Conservation (phyloP, 192 early-diverging fungal species). For the Obelidium mucronatum region DNA sequence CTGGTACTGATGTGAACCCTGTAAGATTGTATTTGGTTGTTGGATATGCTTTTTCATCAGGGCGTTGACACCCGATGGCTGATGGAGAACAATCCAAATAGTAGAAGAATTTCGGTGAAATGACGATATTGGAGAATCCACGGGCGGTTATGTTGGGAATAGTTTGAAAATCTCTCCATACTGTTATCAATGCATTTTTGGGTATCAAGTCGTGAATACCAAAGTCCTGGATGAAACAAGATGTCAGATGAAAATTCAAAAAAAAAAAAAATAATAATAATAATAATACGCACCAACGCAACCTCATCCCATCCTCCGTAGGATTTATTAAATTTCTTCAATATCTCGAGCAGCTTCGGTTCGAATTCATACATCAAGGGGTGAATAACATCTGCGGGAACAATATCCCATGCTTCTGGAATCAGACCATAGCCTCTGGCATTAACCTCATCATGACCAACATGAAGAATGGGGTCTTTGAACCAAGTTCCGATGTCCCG, state of each 20-base stretch:
- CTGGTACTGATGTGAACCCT: not conserved
- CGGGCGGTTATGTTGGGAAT: not conserved
- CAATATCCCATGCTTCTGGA: too few relatives aligned
- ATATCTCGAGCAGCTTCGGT: not conserved
- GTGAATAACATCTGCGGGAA: not conserved
- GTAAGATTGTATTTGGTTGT: constrained; percentile 8
- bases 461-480: constrained; percentile 73
- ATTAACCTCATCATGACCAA: constrained; percentile 61
- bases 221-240: not conserved
- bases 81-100: constrained; percentile 33
- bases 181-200: constrained; percentile 11
- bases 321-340: not conserved
- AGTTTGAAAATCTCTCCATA: not conserved
- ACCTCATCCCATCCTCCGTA: constrained; percentile 27
- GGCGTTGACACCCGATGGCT: not conserved
- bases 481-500: constrained; percentile 72
- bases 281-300: not conserved
- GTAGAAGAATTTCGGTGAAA: not conserved
- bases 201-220: constrained; percentile 5
- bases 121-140: constrained; percentile 24
- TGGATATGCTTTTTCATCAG: not conserved
- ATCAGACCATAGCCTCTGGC: not conserved
- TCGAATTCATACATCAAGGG: constrained; percentile 4
- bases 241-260: not conserved
- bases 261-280: not conserved